Base-by-base conservation (phyloP, 1,284 basidiomycete species). In the Sporisorium scitamineum region DNA sequence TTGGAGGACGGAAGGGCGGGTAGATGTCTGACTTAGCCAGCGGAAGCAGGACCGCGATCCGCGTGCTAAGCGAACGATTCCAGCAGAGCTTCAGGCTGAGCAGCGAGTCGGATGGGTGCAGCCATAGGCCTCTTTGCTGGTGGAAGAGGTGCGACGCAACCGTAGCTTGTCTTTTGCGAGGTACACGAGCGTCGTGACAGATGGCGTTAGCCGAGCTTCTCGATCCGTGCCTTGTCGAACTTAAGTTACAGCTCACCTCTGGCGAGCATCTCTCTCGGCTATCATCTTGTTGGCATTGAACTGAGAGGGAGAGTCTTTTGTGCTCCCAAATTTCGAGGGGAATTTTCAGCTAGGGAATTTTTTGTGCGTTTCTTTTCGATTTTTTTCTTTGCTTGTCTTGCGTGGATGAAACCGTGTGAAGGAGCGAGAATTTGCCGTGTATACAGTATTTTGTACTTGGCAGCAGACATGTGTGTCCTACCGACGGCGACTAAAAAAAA, bases 401-500 rank as follows among this genome's bases (percentile, higher is more conserved):
- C 27, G 3, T n/a, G 29, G 39, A 48, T 48, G 48, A 50, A 20
- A 50, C 48, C 48, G 29, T 50, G 27, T 20, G 29, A 50, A 20
- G 48, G 9, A 18, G 27, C 48, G 39, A 31, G 29, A 50, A 31
- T 45, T 22, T 22, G 24, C 44, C 24, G 26, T 18, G 5, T 5
- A 3, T 3, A 13, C 32, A 34, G 32, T 6, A 8, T 9, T 3
- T 13, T 34, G 37, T 11, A 16, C 37, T 39, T 42, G 41, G 41
- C n/a, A 42, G 41, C n/a, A n/a, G 6, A 16, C 5, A 3, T 27
- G 24, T 47, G 44, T 24, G 24, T 4, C 16, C 13, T n/a, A 11
- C n/a, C 7, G n/a, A 50, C 48, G 48, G 48, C 48, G 48, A 20
- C 48, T 32, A 31, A 50, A 31, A 47, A 26, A 26, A 13, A 45